Evolutionary conservation across 768 basidiomycete species (phyloP).

Genomic region (Trametes elegans): DNA sequence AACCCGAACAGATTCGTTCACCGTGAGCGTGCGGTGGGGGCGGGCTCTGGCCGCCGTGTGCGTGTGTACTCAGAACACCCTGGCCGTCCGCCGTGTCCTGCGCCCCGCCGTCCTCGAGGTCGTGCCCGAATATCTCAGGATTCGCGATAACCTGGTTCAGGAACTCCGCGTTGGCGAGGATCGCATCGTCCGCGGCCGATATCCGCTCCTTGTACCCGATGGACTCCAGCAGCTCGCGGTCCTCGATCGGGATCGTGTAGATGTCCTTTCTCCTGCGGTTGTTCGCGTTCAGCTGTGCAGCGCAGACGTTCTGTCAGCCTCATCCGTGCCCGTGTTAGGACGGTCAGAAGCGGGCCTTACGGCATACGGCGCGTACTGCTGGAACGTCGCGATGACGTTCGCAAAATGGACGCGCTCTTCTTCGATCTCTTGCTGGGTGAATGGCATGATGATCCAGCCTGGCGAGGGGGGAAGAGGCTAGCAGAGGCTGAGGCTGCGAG

Average conservation of each 20-base stretch:
- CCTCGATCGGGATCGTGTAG: conserved; percentile 62
- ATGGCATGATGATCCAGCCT: conserved; percentile 16
- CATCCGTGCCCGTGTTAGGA: neutral
- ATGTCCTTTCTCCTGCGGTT: conserved; percentile 75
- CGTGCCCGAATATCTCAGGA: conserved; percentile 79
- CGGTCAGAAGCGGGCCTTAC: conserved; percentile 38
- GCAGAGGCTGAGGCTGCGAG: no score
- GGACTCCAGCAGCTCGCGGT: conserved; percentile 63
- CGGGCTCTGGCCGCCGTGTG: no score
- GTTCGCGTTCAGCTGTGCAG: conserved; percentile 51
- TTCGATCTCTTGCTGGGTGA: conserved; percentile 33
- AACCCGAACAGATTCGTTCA: no score
- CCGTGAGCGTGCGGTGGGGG: no score
- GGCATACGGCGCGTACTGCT: conserved; percentile 72
- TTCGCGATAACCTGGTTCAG: conserved; percentile 69
- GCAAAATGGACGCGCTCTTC: conserved; percentile 73
- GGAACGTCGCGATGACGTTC: conserved; percentile 73
- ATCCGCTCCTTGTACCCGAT: conserved; percentile 82
- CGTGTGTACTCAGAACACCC: neutral
- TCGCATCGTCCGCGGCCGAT: conserved; percentile 76
- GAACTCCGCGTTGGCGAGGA: conserved; percentile 78
- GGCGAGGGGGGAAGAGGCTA: neutral
- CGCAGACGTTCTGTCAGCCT: no score
- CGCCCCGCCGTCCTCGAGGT: conserved; percentile 32
- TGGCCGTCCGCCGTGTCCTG: conserved; percentile 17